Percentiles rank a stretch among this genome's conserved stretches.
Conservation (phyloP, 345 rosid species). For the Nephelium lappaceum region DNA sequence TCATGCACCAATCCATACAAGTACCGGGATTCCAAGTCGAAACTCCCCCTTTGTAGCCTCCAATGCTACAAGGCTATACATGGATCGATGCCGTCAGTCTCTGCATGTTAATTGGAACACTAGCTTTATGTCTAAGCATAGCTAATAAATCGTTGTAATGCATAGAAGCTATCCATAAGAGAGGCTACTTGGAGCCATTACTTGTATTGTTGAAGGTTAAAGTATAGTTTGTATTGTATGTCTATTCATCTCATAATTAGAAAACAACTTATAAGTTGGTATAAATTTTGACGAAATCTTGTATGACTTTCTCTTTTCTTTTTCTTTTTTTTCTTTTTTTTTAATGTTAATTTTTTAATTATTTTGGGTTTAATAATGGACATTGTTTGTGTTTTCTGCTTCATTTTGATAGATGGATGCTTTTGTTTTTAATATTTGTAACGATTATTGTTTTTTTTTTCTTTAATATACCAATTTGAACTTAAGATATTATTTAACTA, state of each 20-base stretch:
- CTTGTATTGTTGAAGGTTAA: background rate
- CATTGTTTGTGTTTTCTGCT: no score
- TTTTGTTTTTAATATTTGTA: no score
- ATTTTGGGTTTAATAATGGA: no score
- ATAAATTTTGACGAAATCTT: background rate
- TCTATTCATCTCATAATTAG: background rate
- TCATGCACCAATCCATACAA: slow-evolving; percentile 55
- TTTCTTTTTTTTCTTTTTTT: no score
- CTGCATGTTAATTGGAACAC: slow-evolving; percentile 22
- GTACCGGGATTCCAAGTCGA: slow-evolving; percentile 56
- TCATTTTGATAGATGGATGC: no score
- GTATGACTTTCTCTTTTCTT: no score
- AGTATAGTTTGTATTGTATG: background rate
- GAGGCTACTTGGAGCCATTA: slow-evolving; percentile 9
- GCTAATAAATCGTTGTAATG: background rate
- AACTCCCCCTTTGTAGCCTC: slow-evolving; percentile 60
- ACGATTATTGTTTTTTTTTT: no score
- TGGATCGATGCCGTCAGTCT: slow-evolving; percentile 21
- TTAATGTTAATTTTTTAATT: no score
- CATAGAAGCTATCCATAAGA: background rate
- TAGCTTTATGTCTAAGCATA: background rate
- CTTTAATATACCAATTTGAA: no score
- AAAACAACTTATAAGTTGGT: background rate
- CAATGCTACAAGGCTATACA: slow-evolving; percentile 54
- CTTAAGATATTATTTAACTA: no score